phyloP scores from a whole-genome alignment of 768 basidiomycete genomes.

The Pulveroboletus sp. region DNA sequence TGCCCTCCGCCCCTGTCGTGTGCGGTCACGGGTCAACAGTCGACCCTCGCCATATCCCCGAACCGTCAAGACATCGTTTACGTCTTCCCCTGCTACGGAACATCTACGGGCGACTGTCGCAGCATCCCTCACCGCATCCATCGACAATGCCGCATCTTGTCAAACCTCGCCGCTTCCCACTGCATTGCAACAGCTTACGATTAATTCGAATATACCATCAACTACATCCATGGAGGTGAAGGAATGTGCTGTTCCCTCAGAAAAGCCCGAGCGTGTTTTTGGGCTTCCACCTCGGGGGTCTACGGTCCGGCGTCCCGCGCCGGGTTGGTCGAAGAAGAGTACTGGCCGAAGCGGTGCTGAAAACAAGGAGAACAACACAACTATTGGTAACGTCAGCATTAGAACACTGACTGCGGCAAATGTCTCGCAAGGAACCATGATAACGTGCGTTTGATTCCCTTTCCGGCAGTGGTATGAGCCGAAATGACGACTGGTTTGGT shows the following conservation, averaged over 20 bases:
- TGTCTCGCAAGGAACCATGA: conserved; percentile 35
- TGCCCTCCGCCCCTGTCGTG: conserved; percentile 57
- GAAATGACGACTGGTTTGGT: not conserved
- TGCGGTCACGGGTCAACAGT: conserved; percentile 64
- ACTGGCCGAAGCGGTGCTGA: conserved; percentile 47
- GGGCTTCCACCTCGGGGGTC: conserved; percentile 40
- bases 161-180: conserved; percentile 25
- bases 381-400: conserved; percentile 3
- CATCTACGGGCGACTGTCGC: conserved; percentile 27
- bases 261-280: conserved; percentile 27
- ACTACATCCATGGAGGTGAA: conserved; percentile 31
- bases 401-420: conserved; percentile 11
- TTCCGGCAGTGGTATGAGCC: not conserved
- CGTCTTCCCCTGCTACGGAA: conserved; percentile 35
- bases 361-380: conserved; percentile 48
- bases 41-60: conserved; percentile 73
- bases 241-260: conserved; percentile 23
- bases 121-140: conserved; percentile 17
- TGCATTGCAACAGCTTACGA: conserved; percentile 39
- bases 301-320: conserved; percentile 48
- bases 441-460: conserved; percentile 45
- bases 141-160: conserved; percentile 13
- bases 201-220: conserved; percentile 39
- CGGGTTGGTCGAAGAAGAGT: conserved; percentile 64
- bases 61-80: conserved; percentile 40